These are phyloP conservation scores for Gloeophyllum trabeum DNA, from an alignment of 768 basidiomycete genomes.

Conservation along the genomic window DNA sequence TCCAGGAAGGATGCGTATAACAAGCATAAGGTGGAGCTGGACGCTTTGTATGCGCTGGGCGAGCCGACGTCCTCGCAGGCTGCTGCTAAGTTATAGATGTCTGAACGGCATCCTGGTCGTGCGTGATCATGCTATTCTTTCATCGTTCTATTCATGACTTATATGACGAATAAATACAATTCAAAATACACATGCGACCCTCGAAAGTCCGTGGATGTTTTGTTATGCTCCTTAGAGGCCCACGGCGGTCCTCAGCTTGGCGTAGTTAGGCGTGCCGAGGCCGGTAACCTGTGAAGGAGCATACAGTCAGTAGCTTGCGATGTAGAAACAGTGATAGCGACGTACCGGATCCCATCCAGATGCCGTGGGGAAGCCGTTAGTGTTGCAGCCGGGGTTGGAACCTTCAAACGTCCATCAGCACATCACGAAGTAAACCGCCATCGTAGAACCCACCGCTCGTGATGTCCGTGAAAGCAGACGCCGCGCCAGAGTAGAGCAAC, in stretches of 20 bases:
- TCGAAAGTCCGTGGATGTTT: no score
- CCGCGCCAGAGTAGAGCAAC: constrained; percentile 17
- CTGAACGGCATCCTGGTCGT: no score
- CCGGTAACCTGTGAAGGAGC: constrained; percentile 7
- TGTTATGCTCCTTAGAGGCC: no score
- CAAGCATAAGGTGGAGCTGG: constrained; percentile 61
- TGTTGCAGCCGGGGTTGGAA: constrained; percentile 17
- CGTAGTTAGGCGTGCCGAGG: constrained; percentile 10
- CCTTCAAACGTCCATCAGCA: constrained; percentile 9
- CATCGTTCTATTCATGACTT: no score
- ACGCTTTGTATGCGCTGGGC: constrained; percentile 59
- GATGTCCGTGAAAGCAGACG: constrained; percentile 21
- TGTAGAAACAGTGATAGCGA: not conserved
- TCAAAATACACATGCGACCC: no score
- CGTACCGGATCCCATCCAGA: constrained; percentile 20
- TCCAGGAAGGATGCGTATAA: constrained; percentile 61
- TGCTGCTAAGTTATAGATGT: not conserved
- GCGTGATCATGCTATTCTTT: no score
- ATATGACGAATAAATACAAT: no score
- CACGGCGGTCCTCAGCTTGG: no score
- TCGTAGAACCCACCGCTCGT: constrained; percentile 15
- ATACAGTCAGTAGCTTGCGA: not conserved
- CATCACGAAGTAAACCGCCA: constrained; percentile 7
- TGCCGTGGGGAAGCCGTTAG: constrained; percentile 18
- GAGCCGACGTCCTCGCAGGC: constrained; percentile 25